A percentile compares a stretch with the other conserved stretches of the same genome.
These are phyloP conservation scores for Penicillium polonicum DNA, from an alignment of 2,329 filamentous ascomycete genomes.

Conservation along the genomic window DNA sequence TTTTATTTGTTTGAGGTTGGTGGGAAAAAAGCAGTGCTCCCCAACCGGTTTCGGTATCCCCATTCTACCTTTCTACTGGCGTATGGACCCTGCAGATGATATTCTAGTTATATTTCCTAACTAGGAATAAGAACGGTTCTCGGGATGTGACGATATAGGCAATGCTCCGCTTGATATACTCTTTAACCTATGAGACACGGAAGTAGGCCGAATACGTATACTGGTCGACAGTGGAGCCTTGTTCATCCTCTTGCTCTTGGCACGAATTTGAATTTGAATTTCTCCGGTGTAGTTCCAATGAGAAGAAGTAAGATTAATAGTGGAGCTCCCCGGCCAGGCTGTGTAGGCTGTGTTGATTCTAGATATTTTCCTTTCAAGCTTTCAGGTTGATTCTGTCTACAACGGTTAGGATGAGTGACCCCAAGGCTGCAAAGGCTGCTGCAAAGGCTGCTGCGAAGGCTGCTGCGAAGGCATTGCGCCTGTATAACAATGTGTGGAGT, in stretches of 20 bases:
- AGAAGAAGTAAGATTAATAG: not conserved
- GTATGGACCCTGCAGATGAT: not conserved
- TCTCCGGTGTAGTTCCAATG: not conserved
- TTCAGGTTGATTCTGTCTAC: not conserved
- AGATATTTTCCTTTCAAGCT: not conserved
- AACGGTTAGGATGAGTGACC: not conserved
- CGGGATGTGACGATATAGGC: not conserved
- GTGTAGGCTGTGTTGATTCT: not conserved
- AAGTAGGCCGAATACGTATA: not conserved
- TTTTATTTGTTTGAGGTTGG: not conserved
- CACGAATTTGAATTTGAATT: not conserved
- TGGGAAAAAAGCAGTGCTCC: not conserved
- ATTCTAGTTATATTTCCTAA: not conserved
- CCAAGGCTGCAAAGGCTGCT: not conserved
- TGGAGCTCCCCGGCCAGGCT: not conserved
- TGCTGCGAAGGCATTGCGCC: not conserved
- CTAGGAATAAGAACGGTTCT: not conserved
- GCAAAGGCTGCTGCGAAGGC: not conserved
- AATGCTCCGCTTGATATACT: not conserved
- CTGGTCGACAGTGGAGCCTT: not conserved
- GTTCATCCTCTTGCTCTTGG: not conserved
- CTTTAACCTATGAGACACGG: not conserved
- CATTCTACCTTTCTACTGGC: not conserved
- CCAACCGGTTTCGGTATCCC: no score
- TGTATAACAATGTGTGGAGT: conserved; percentile 15